A percentile compares a stretch with the other conserved stretches of the same genome.
Evolutionary conservation across 148 eudicot species (phyloP).

Genomic region (Nepenthes mirabilis): DNA sequence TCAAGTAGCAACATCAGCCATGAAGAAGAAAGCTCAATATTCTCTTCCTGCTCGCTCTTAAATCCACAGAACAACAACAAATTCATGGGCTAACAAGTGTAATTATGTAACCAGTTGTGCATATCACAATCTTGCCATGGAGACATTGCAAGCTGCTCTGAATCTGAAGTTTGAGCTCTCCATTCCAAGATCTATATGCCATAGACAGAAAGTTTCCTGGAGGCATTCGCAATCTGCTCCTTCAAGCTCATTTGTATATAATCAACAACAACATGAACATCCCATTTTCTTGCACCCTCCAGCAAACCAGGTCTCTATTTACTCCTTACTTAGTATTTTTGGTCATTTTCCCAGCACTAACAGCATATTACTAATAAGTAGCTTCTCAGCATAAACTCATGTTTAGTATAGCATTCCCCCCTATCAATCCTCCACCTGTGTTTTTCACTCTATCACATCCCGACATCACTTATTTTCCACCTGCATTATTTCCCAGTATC

Average conservation of each 20-base stretch:
- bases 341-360: not conserved
- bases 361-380: no score
- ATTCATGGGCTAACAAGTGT: not conserved
- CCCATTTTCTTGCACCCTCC: constrained; percentile 19
- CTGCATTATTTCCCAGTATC: no score
- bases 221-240: constrained; percentile 8
- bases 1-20: constrained; percentile 9
- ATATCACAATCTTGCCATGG: constrained; percentile 15
- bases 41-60: constrained; percentile 13
- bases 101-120: not conserved
- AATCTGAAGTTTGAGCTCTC: constrained; percentile 10
- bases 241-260: constrained; percentile 14
- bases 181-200: not conserved
- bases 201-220: constrained; percentile 4
- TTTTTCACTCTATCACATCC: no score
- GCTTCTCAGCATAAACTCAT: no score
- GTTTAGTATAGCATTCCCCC: no score
- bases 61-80: constrained; percentile 1
- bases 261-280: constrained; percentile 19
- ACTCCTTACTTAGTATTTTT: not conserved
- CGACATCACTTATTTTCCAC: no score
- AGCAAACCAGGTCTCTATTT: constrained; percentile 37
- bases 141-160: constrained; percentile 11
- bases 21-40: constrained; percentile 36
- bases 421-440: no score